These are phyloP conservation scores for Pseudogymnoascus sp. DNA, from an alignment of 2,329 filamentous ascomycete species.

Conservation along the genomic window DNA sequence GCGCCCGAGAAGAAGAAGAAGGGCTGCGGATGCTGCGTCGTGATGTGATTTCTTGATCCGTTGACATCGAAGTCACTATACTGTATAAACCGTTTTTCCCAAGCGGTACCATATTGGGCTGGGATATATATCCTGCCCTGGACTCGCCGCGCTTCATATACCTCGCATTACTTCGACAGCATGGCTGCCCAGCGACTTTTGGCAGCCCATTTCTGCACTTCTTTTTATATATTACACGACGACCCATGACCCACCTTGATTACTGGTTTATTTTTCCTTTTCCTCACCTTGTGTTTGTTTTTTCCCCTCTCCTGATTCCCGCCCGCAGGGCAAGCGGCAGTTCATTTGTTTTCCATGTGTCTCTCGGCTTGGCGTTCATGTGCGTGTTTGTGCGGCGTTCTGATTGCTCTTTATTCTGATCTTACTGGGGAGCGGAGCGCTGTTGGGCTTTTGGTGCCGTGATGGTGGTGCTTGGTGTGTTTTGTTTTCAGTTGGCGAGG, in stretches of 20 bases:
- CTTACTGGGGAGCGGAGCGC: slow-evolving; percentile 3
- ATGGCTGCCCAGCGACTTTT: neutral
- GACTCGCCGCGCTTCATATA: neutral
- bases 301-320: neutral
- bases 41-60: slow-evolving; percentile 37
- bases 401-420: neutral
- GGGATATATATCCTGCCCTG: neutral
- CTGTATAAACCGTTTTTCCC: neutral
- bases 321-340: slow-evolving; percentile 7
- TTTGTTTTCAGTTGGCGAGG: slow-evolving; percentile 1
- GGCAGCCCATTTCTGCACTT: neutral
- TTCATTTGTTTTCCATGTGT: slow-evolving; percentile 6
- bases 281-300: neutral
- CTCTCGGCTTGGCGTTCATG: neutral
- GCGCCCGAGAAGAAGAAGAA: slow-evolving; percentile 33
- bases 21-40: slow-evolving; percentile 42
- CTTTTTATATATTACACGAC: slow-evolving; percentile 10
- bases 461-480: slow-evolving; percentile 5
- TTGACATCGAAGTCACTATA: neutral
- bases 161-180: slow-evolving; percentile 6
- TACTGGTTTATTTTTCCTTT: slow-evolving; percentile 5
- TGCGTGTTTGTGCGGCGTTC: slow-evolving; percentile 5
- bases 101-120: neutral
- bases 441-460: neutral
- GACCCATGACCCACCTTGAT: neutral